phyloP scores from a whole-genome alignment of 352 stramenopile species.

The Salisapilia sapeloensis region DNA sequence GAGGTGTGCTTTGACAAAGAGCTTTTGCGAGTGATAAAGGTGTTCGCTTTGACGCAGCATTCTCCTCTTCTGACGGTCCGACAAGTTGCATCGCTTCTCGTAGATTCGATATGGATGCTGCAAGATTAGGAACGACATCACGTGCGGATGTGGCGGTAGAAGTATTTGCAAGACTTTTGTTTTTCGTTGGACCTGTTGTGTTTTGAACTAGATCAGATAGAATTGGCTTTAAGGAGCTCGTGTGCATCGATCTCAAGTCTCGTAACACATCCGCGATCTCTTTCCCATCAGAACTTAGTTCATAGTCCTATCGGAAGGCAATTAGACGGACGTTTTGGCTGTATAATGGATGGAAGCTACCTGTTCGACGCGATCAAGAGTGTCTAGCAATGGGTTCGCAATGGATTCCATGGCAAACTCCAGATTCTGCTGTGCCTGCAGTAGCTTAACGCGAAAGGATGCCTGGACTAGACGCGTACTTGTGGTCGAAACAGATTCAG shows the following conservation, averaged over 20 bases:
- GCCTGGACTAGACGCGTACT: constrained; percentile 17
- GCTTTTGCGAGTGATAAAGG: constrained; percentile 34
- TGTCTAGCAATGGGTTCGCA: constrained; percentile 31
- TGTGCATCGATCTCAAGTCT: too few species aligned
- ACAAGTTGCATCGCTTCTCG: constrained; percentile 17
- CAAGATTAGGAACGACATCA: background rate
- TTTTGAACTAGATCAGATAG: too few species aligned
- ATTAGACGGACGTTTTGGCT: constrained; percentile 4
- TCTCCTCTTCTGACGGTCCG: constrained; percentile 15
- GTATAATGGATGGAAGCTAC: constrained; percentile 4
- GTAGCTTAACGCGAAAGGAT: too few species aligned
- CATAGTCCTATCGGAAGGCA: constrained; percentile 1
- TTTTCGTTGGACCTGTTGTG: too few species aligned
- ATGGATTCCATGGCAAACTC: constrained; percentile 46
- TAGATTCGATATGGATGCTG: constrained; percentile 1
- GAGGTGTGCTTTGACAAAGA: constrained; percentile 18
- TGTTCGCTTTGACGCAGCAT: constrained; percentile 11
- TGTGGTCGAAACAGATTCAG: constrained; percentile 6
- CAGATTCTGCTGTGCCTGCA: constrained; percentile 52
- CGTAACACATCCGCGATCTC: too few species aligned
- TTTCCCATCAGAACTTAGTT: too few species aligned
- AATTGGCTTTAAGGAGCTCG: too few species aligned
- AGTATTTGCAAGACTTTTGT: too few species aligned
- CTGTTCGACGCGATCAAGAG: constrained; percentile 32
- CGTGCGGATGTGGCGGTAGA: too few species aligned